Conservation (phyloP, 176 grass and related monocot genomes). For the Canna indica region DNA sequence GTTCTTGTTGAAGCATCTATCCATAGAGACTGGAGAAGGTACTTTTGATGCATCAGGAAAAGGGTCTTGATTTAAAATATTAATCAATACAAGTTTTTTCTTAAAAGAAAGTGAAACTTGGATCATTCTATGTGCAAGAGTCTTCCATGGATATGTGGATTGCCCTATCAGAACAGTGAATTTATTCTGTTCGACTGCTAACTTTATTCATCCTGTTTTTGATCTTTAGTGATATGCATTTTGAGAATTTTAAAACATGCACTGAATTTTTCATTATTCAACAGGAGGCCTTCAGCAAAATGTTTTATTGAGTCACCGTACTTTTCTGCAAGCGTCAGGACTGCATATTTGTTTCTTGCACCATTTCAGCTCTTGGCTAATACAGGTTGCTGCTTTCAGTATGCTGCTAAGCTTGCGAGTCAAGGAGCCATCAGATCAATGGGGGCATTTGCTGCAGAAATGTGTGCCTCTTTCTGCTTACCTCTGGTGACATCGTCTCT, state of each 20-base stretch:
- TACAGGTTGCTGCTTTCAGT: conserved; percentile 55
- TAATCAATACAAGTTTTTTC: neutral
- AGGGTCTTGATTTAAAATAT: neutral
- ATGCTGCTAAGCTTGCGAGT: conserved; percentile 67
- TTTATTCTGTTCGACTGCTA: neutral
- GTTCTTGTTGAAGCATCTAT: conserved; percentile 83
- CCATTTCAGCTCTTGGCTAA: conserved; percentile 69
- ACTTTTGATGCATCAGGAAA: conserved; percentile 12
- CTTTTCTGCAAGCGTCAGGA: conserved; percentile 68
- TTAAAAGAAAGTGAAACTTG: neutral
- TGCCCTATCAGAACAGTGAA: neutral
- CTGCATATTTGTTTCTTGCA: conserved; percentile 82
- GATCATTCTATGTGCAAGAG: neutral
- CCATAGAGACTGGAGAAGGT: conserved; percentile 78
- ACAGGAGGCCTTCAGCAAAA: conserved; percentile 81
- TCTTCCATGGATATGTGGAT: neutral
- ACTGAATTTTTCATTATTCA: conserved; percentile 7
- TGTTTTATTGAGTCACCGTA: conserved; percentile 71
- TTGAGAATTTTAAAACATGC: neutral
- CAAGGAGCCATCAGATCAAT: conserved; percentile 70
- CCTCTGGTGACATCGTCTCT: conserved; percentile 50
- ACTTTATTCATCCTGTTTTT: neutral
- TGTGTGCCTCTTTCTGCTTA: conserved; percentile 74
- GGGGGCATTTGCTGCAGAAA: conserved; percentile 72
- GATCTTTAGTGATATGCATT: neutral